A percentile compares a stretch with the other conserved stretches of the same genome.
phyloP scores from a whole-genome alignment of 192 early-diverging fungal species.

The Diversispora eburnea region DNA sequence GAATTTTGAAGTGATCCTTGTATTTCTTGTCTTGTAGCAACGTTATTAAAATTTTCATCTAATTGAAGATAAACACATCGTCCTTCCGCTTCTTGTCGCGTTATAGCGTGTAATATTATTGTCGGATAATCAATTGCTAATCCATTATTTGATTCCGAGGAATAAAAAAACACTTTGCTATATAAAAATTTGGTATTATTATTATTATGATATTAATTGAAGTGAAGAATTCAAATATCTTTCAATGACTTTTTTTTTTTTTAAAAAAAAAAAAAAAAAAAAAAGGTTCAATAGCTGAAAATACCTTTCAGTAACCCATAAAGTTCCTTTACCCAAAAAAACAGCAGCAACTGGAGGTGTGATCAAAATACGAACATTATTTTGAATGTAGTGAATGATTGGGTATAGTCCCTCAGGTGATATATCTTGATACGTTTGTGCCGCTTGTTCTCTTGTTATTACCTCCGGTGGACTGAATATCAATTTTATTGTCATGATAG shows the following conservation, averaged over 20 bases:
- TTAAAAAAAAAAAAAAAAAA: not conserved
- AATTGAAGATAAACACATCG: slow-evolving; percentile 64
- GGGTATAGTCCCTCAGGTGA: not conserved
- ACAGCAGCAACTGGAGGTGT: slow-evolving; percentile 33
- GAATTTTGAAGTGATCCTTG: not conserved
- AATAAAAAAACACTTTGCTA: slow-evolving; percentile 52
- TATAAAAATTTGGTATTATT: not conserved
- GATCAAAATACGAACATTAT: slow-evolving; percentile 18
- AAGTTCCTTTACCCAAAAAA: slow-evolving; percentile 40
- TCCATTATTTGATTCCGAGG: slow-evolving; percentile 35
- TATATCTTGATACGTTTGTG: not conserved
- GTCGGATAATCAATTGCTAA: slow-evolving; percentile 57
- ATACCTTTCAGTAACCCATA: slow-evolving; percentile 50
- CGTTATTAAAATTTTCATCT: slow-evolving; percentile 17
- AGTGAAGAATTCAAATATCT: too few species aligned
- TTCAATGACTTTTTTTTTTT: not conserved
- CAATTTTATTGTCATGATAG: too few species aligned
- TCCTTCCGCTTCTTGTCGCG: slow-evolving; percentile 33
- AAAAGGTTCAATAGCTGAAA: not conserved
- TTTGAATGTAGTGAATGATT: slow-evolving; percentile 16
- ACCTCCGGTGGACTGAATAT: not conserved
- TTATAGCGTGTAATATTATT: slow-evolving; percentile 64
- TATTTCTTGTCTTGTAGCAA: too few species aligned
- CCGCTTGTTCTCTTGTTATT: slow-evolving; percentile 7
- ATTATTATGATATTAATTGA: not conserved